These are phyloP conservation scores for Hebeloma cylindrosporum DNA, from an alignment of 768 basidiomycete species.

Conservation along the genomic window DNA sequence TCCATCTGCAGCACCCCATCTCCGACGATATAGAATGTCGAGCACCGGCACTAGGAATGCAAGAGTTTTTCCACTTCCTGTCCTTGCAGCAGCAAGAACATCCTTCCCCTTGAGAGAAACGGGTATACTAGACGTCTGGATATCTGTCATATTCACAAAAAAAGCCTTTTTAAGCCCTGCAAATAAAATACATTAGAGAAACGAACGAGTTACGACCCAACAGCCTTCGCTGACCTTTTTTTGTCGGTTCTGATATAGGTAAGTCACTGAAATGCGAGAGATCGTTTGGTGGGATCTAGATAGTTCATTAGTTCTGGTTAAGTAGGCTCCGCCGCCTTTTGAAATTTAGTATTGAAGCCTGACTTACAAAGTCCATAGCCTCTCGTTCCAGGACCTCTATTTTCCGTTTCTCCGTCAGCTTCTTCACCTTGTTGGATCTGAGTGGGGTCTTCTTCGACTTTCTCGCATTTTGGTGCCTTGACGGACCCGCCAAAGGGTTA, in stretches of 20 bases:
- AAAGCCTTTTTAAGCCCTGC: constrained; percentile 84
- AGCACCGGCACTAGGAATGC: constrained; percentile 94
- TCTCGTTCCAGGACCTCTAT: constrained; percentile 49
- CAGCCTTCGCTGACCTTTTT: constrained; percentile 50
- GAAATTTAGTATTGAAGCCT: neutral
- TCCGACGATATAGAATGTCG: constrained; percentile 84
- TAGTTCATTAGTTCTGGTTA: neutral
- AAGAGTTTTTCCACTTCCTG: constrained; percentile 95
- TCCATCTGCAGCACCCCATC: constrained; percentile 95
- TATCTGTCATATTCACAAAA: constrained; percentile 87
- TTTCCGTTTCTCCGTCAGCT: constrained; percentile 46
- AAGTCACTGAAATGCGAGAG: constrained; percentile 67
- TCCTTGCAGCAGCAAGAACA: constrained; percentile 92
- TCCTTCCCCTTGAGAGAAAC: constrained; percentile 92
- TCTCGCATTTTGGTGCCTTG: constrained; percentile 18
- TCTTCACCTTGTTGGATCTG: constrained; percentile 37
- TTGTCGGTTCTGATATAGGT: constrained; percentile 75
- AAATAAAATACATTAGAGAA: neutral
- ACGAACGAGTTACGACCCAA: neutral
- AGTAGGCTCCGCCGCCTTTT: neutral
- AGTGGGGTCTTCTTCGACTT: constrained; percentile 19
- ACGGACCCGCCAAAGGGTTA: constrained; percentile 18
- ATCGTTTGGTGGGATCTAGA: constrained; percentile 50
- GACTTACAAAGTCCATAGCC: constrained; percentile 51
- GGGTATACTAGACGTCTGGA: constrained; percentile 90